Base-by-base conservation (phyloP, 176 grass and related monocot genomes). In the Rhynchospora pubera region DNA sequence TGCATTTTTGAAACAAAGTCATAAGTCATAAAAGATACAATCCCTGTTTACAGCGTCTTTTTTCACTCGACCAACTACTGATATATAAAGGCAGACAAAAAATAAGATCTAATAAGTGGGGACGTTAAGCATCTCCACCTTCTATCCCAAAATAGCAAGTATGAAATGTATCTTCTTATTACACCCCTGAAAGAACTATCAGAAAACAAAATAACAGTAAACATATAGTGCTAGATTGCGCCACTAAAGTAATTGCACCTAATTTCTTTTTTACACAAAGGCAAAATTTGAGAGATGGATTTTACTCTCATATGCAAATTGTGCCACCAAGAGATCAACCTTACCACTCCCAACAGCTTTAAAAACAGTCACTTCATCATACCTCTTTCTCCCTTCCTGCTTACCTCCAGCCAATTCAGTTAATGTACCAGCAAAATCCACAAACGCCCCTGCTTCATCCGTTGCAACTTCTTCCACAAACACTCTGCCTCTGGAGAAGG, bases 401-500 rank as follows among this genome's bases (percentile, higher is more conserved):
- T 53, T 73, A 34, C 91, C 89, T 8, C 85, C 84, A 64, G 86
- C 87, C 46, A 98, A 87, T 48, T 94, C 89, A 28, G 72, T 28
- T 63, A 98, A 86, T 32, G 96, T 93, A 70, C 92, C 92, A 4
- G 68, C 87, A 64, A 94, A 82, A 79, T 91, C 90, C 61, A 94
- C 90, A 57, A 98, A 81, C 67, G 94, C 95, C 48, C 95, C 95
- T 10, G 92, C 88, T 81, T 98, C 95, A 84, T 93, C 87, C 90
- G 91, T 81, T 1, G 92, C 95, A 11, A 85, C 92, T 87, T 98
- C 90, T 57, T 98, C 95, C 21, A 94, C 85, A 83, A 98, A 98
- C 65, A 98, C 95, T 83, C 90, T 81, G 18, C 92, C 90, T 9
- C 92, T 87, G 16, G 81, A 55, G 62, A 98, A 79, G 60, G 90